A percentile compares a stretch with the other conserved stretches of the same genome.
Evolutionary conservation across 2,329 filamentous ascomycete genomes (phyloP).

Genomic region (Davidsoniella australis): DNA sequence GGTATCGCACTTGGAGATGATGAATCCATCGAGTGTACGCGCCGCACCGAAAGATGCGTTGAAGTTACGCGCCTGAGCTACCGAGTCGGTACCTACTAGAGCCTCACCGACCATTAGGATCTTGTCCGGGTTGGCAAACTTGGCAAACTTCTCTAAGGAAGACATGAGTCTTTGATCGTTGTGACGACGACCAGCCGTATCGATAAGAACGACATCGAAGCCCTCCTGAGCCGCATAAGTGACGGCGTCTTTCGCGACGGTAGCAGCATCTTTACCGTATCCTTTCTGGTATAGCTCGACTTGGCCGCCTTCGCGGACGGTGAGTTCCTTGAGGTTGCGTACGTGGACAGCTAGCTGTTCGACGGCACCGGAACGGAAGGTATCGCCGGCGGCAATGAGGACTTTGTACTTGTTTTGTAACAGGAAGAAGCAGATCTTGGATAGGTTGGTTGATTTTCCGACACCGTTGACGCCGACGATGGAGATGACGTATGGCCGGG

Average conservation of each 20-base stretch:
- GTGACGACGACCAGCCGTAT: slow-evolving; percentile 85
- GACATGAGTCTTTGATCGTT: slow-evolving; percentile 96
- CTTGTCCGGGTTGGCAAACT: slow-evolving; percentile 91
- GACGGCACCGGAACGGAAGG: slow-evolving; percentile 90
- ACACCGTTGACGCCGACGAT: slow-evolving; percentile 98
- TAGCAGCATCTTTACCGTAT: slow-evolving; percentile 93
- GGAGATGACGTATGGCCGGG: slow-evolving; percentile 87
- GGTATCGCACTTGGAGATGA: slow-evolving; percentile 96
- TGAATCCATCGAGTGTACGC: slow-evolving; percentile 79
- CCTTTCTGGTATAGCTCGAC: slow-evolving; percentile 94
- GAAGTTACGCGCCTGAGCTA: slow-evolving; percentile 92
- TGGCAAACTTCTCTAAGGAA: slow-evolving; percentile 90
- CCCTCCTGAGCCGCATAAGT: slow-evolving; percentile 53
- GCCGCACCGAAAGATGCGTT: slow-evolving; percentile 76
- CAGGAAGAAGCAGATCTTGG: slow-evolving; percentile 95
- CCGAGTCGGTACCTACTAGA: slow-evolving; percentile 85
- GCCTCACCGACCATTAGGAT: slow-evolving; percentile 90
- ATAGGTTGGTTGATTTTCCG: slow-evolving; percentile 92
- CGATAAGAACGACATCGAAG: slow-evolving; percentile 90
- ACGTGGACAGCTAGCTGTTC: slow-evolving; percentile 95
- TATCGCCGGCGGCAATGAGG: slow-evolving; percentile 85
- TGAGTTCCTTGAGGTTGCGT: slow-evolving; percentile 79
- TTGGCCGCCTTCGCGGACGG: slow-evolving; percentile 54
- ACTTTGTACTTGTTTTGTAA: slow-evolving; percentile 95
- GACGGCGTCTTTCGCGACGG: slow-evolving; percentile 91